Base-by-base conservation (phyloP, 305 asterid genomes). In the Ajuga reptans region DNA sequence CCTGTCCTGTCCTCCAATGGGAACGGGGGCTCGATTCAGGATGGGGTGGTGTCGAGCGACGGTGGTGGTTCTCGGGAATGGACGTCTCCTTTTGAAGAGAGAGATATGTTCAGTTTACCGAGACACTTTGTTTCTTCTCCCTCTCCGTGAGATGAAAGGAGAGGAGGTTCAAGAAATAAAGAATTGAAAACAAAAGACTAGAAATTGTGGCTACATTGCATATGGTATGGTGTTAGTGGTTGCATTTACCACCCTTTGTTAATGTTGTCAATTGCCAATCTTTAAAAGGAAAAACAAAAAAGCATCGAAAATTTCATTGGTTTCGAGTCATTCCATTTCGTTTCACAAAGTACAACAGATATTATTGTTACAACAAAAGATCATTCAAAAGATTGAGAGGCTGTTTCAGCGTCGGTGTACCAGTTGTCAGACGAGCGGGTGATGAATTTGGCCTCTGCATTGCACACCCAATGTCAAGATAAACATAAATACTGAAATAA, bases 41-140 rank as follows among this genome's bases (percentile, higher is more conserved):
- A 83, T 17, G 84, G 80, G 64, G 75, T 60, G 33, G 77, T 54
- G 34, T 53, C 86, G 9, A 6, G 64, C 0, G 93, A 86, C 9
- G 78, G 52, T 1, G 86, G 83, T 45, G 83, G 82, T 31, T 83
- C 93, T 18, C 75, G 87, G 15, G 95, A 86, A 53, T 91, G 98
- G 98, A 77, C 84, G 34, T 91, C 98, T 57, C 96, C 96, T 5
- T 91, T 91, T 52, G 98, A 91, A 73, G 98, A 91, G 80, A 87
- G 57, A 67, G 97, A 91, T 41, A 80, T 89, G 72, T 91, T 91
- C 83, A 87, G 94, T 84, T 75, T 89, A 67, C 89, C 96, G 75
- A 82, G 96, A 76, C 96, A 84, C 88, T 85, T 81, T 81, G 96
- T 91, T 83, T 84, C 89, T 65, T 83, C 92, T 60, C 96, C 98